These are phyloP conservation scores for Tricholoma hemisulphureum DNA, from an alignment of 768 basidiomycete species.

Conservation along the genomic window DNA sequence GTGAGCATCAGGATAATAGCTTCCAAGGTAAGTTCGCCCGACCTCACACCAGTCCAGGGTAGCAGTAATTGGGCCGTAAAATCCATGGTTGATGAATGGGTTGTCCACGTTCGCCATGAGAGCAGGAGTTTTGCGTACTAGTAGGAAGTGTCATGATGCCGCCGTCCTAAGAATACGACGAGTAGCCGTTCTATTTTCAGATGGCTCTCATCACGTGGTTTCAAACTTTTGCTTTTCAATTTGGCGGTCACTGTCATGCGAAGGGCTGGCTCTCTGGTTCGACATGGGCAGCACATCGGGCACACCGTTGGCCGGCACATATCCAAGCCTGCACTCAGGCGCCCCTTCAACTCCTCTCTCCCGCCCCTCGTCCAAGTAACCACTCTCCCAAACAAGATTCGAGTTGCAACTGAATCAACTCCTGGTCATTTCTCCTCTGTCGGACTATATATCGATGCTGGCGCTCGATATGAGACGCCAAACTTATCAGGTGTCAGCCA, in stretches of 20 bases:
- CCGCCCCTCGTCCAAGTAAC: constrained; percentile 59
- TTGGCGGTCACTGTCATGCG: constrained; percentile 32
- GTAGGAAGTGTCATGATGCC: no score
- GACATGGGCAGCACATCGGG: constrained; percentile 26
- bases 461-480: constrained; percentile 81
- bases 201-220: background rate
- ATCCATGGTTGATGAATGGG: constrained; percentile 38
- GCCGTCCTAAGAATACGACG: no score
- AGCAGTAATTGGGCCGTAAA: constrained; percentile 66
- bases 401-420: constrained; percentile 87
- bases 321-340: constrained; percentile 21
- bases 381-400: constrained; percentile 85
- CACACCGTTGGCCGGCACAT: background rate
- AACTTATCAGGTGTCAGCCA: constrained; percentile 80
- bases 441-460: constrained; percentile 92
- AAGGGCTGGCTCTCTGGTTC: constrained; percentile 39
- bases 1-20: background rate
- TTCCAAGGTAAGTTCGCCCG: constrained; percentile 11
- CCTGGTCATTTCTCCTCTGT: constrained; percentile 94
- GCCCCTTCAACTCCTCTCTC: constrained; percentile 14
- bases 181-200: background rate
- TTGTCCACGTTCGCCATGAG: background rate
- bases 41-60: constrained; percentile 78
- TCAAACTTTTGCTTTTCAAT: background rate
- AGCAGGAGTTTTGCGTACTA: no score